These are phyloP conservation scores for Vitis vinifera DNA, from an alignment of 164 flowering plant genomes.

Conservation along the genomic window ASM3070453v1 NC_081809.1:22447501-22448000, in stretches of 20 bases:
- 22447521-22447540: not conserved
- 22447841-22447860: no score
- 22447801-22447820: not conserved
- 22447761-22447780: not conserved
- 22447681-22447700: slow-evolving; percentile 6
- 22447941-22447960: no score
- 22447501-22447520: slow-evolving; percentile 1
- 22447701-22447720: not conserved
- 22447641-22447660: slow-evolving; percentile 94
- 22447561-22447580: slow-evolving; percentile 93
- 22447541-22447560: slow-evolving; percentile 51
- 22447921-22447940: no score
- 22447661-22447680: slow-evolving; percentile 88
- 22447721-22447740: not conserved
- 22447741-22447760: not conserved
- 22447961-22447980: no score
- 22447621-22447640: slow-evolving; percentile 79
- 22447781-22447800: not conserved
- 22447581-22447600: slow-evolving; percentile 76
- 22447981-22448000: no score
- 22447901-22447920: no score
- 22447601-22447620: slow-evolving; percentile 88
- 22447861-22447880: no score
- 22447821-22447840: not conserved
- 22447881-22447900: no score